Conservation (phyloP, 495 filamentous ascomycete genomes). For the Aspergillus cristatus region DNA sequence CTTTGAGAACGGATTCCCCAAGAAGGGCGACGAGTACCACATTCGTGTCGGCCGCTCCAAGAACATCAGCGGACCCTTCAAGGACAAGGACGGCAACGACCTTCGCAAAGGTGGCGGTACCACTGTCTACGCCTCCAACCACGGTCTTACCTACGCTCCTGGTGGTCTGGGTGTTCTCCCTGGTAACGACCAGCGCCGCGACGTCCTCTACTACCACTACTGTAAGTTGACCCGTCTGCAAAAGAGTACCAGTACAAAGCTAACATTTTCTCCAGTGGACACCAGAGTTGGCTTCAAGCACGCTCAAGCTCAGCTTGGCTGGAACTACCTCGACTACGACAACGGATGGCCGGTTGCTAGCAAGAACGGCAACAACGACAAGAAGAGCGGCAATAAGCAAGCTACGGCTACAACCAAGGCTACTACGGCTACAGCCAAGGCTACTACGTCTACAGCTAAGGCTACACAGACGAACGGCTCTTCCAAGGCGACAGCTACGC, state of each 20-base stretch:
- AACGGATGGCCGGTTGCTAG: slow-evolving; percentile 34
- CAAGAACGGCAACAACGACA: background rate
- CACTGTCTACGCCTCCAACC: slow-evolving; percentile 36
- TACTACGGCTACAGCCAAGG: background rate
- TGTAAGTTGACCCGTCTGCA: slow-evolving; percentile 7
- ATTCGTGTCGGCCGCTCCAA: slow-evolving; percentile 35
- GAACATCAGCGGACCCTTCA: slow-evolving; percentile 30
- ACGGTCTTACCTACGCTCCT: slow-evolving; percentile 37
- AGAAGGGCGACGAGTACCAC: slow-evolving; percentile 45
- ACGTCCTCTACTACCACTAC: slow-evolving; percentile 45
- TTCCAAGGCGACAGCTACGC: too few species aligned
- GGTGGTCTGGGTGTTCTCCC: slow-evolving; percentile 34
- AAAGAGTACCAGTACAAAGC: too few species aligned
- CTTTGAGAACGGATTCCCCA: slow-evolving; percentile 39
- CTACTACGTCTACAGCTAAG: too few species aligned
- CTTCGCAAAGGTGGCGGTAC: slow-evolving; percentile 33
- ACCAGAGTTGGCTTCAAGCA: slow-evolving; percentile 30
- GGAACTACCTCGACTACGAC: slow-evolving; percentile 33
- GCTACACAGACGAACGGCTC: too few species aligned
- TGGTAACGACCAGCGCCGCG: slow-evolving; percentile 18
- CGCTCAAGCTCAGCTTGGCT: slow-evolving; percentile 32
- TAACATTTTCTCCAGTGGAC: slow-evolving; percentile 22
- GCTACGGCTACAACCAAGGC: background rate
- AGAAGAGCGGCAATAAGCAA: too few species aligned
- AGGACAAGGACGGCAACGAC: slow-evolving; percentile 22